phyloP scores from a whole-genome alignment of 1,284 basidiomycete species.

The Tremellales sp. region DNA sequence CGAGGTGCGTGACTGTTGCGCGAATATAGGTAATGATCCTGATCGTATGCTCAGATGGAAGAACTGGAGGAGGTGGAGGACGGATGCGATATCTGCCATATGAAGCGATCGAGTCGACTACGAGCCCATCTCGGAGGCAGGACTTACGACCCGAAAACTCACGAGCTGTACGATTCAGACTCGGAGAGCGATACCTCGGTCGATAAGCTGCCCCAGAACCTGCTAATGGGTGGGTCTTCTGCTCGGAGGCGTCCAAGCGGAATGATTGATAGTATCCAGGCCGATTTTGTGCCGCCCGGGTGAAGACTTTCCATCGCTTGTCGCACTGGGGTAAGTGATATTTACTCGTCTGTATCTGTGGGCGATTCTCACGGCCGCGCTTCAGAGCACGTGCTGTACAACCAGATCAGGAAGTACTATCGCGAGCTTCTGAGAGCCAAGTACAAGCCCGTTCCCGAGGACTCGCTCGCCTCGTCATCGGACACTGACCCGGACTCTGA shows the following conservation, averaged over 20 bases:
- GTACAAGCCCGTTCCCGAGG: constrained; percentile 12
- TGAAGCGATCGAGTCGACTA: constrained; percentile 54
- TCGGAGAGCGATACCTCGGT: not conserved
- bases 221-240: constrained; percentile 16
- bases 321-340: constrained; percentile 71
- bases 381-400: constrained; percentile 32
- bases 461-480: constrained; percentile 18
- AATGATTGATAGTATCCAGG: constrained; percentile 54
- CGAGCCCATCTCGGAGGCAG: constrained; percentile 30
- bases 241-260: not conserved
- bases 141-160: constrained; percentile 40
- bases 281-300: constrained; percentile 67
- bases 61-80: constrained; percentile 58
- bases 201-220: constrained; percentile 2
- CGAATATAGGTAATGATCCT: not conserved
- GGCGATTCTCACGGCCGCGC: constrained; percentile 51
- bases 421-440: constrained; percentile 29
- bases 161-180: constrained; percentile 21
- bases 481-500: constrained; percentile 21
- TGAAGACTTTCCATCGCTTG: constrained; percentile 66
- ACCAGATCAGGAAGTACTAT: constrained; percentile 23
- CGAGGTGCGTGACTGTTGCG: constrained; percentile 42
- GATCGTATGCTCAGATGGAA: constrained; percentile 2
- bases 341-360: not conserved
- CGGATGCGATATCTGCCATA: constrained; percentile 72